Base-by-base conservation (phyloP, 1,284 basidiomycete species). In the Puccinia hordei region DNA sequence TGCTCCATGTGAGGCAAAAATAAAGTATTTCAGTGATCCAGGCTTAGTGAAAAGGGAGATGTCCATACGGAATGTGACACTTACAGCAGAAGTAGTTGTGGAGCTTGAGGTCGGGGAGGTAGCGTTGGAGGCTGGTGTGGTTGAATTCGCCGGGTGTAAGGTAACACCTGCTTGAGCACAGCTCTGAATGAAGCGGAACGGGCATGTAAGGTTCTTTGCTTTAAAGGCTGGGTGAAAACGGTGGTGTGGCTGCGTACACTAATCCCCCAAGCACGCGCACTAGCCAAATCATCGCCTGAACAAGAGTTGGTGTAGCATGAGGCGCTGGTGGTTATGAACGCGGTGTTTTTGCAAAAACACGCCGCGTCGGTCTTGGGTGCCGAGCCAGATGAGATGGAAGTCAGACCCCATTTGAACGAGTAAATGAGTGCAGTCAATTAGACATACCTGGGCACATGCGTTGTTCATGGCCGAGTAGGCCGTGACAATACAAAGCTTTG, bases 371-470 rank as follows among this genome's bases (percentile, higher is more conserved):
- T 61, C 73, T 74, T 33, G 4, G 19, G 8, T 55, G 4, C 19
- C 22, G 53, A 55, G 5, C 8, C 17, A 51, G 49, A 12, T 51
- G 24, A 55, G 9, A 55, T 19, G 9, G 2, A 3, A 55, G 53
- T 55, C 53, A 55, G 53, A n/a, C 22, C 13, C 19, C 24, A n/a
- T 8, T 59, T n/a, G 30, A 33, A 30, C 35, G 19, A 24, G 17
- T 57, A 3, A 35, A 33, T 6, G n/a, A 27, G 12, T 35, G 15
- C 33, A 30, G 59, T 61, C 22, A 27, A 12, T 8, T 55, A 12
- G 24, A 51, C 72, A n/a, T 24, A 74, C 73, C 57, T 74, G 73
- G 41, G 57, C 44, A 33, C 73, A 74, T 59, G 55, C 73, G 38
- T 46, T 30, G 44, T 55, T 74, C n/a, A 44, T 41, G 44, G 73